Base-by-base conservation (phyloP, 129 eudicot species). In the Flaveria sonorensis region DNA sequence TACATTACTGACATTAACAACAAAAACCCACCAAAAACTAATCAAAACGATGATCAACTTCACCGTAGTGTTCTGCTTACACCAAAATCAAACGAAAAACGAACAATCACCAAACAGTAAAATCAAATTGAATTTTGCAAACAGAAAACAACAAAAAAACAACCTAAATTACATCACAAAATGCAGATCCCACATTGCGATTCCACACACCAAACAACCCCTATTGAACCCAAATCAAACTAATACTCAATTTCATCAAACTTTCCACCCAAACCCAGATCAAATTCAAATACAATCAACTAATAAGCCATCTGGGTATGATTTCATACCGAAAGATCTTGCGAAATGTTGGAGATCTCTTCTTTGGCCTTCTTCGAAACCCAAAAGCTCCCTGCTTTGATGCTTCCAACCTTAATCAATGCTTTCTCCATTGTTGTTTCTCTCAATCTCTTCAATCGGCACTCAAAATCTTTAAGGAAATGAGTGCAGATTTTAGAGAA, bases 351-450 rank as follows among this genome's bases (percentile, higher is more conserved):
- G 83, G 95, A 83, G 82, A 92, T 83, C 79, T 92, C 97, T 85
- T 87, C 83, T 78, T 89, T 89, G 70, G 97, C 92, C 73, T 87
- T 92, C 85, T 87, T 92, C 23, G 97, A 92, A 66, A 89, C 93
- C 97, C 92, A 92, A 80, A 89, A 84, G 69, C 90, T 82, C 13
- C 96, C 84, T 16, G 87, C 87, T 86, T 92, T 92, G 11, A 92
- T 57, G 86, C 97, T 92, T 51, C 90, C 95, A n/a, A 92, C 89
- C 78, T 81, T 92, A 46, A 83, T 74, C 74, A 89, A 67, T 7
- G 96, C 96, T 75, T 85, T 91, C 83, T 92, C 96, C 97, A 89
- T 91, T 75, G 30, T 73, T 57, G 50, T 13, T 67, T 63, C 63
- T 10, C 65, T 40, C 61, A 45, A 36, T 36, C 7, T 36, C 40